phyloP scores from a whole-genome alignment of 2,329 filamentous ascomycete genomes.

The Colletotrichum spinosum region DNA sequence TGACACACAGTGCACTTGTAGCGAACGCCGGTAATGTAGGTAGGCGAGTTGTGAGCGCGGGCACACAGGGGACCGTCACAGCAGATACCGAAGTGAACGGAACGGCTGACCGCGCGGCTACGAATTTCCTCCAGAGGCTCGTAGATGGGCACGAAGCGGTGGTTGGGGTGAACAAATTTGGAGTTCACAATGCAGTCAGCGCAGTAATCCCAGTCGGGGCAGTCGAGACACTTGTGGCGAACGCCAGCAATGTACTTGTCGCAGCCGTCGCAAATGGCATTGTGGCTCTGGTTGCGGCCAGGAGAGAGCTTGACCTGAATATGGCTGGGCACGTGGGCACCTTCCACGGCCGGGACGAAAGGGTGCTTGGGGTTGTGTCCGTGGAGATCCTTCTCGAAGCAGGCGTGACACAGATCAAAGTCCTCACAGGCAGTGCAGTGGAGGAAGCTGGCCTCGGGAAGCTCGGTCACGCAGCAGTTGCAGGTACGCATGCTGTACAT shows the following conservation, averaged over 20 bases:
- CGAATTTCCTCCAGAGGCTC: slow-evolving; percentile 67
- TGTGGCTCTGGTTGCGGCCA: slow-evolving; percentile 84
- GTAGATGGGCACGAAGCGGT: slow-evolving; percentile 91
- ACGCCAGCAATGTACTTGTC: slow-evolving; percentile 88
- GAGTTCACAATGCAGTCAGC: slow-evolving; percentile 77
- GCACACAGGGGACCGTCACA: slow-evolving; percentile 94
- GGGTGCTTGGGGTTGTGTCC: slow-evolving; percentile 91
- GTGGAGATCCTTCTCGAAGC: slow-evolving; percentile 81
- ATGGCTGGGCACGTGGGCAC: slow-evolving; percentile 69
- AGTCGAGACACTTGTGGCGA: slow-evolving; percentile 96
- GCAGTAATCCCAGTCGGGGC: slow-evolving; percentile 98
- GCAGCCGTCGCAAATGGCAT: slow-evolving; percentile 94
- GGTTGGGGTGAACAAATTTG: slow-evolving; percentile 77
- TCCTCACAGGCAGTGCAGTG: slow-evolving; percentile 89
- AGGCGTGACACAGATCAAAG: slow-evolving; percentile 89
- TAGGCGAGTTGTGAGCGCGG: slow-evolving; percentile 58
- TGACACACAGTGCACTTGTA: slow-evolving; percentile 98
- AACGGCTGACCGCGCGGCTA: slow-evolving; percentile 53
- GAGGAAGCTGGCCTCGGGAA: slow-evolving; percentile 83
- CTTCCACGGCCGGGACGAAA: slow-evolving; percentile 76
- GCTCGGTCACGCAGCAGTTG: slow-evolving; percentile 73
- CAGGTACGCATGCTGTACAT: slow-evolving; percentile 71
- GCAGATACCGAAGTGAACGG: slow-evolving; percentile 85
- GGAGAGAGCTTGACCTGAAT: slow-evolving; percentile 78
- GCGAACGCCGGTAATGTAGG: slow-evolving; percentile 85